Evolutionary conservation across 495 filamentous ascomycete species (phyloP), one percentile per base, ranked within the genome.

Genomic region (Parathielavia hyrcaniae): DNA sequence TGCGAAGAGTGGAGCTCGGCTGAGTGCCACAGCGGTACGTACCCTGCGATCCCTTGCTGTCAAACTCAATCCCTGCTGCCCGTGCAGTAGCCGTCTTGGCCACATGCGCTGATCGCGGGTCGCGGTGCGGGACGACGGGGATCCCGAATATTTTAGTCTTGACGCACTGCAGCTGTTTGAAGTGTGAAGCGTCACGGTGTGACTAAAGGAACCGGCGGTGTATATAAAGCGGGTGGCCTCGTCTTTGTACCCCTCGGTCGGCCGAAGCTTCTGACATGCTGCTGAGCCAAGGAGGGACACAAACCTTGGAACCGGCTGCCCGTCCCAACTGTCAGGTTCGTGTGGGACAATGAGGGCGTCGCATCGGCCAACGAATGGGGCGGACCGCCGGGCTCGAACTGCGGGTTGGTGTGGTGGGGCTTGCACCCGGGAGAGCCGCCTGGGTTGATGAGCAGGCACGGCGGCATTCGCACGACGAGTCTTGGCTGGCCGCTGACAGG

Each of bases 21-120:
- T 40, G 19, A 41, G 19, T 53, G 34, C 38, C 38, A 38, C 26
- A 41, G 23, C 38, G 50, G 38, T 17, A 43, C 50, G 38, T 17
- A 43, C 50, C 38, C 30, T 22, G 20, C 13, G 38, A 32, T 8
- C 50, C 50, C 22, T 12, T 23, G 50, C 11, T 16, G 38, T 12
- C 50, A 43, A 53, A 35, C 41, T 12, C 50, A 43, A 53, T 20
- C 41, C 52, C 52, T 54, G 52, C 45, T 54, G 45, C 40, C 26
- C 52, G 34, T 54, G 52, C 52, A 54, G 22, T 26, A 26, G 39
- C 52, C 52, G 41, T 20, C 52, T 45, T 54, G 39, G 35, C 52
- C 32, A 35, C 52, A 35, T n/a, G 26, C 22, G n/a, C n/a, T 43
- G 19, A 44, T 54, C 40, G 41, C 13, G n/a, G 1, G n/a, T 12